Percentiles rank a stretch among this genome's conserved stretches.
These are phyloP conservation scores for Metschnikowia chrysomelidarum DNA, from an alignment of 805 yeast species.

Conservation along the genomic window DNA sequence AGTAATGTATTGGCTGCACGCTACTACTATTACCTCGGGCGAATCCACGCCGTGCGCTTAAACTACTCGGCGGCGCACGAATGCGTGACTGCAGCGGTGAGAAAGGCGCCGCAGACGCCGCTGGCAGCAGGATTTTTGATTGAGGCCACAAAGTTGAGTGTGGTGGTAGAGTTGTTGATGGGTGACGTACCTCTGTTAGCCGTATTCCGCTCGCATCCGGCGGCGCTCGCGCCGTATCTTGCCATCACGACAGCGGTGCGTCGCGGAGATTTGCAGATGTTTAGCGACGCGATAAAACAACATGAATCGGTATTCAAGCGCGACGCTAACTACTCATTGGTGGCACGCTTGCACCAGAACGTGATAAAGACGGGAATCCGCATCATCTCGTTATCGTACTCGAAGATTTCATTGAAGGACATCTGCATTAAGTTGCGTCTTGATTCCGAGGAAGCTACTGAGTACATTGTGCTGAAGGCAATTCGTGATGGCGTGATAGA, in stretches of 20 bases:
- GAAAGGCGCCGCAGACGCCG: constrained; percentile 92
- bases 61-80: constrained; percentile 90
- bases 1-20: constrained; percentile 88
- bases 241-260: constrained; percentile 89
- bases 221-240: constrained; percentile 68
- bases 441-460: constrained; percentile 94
- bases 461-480: constrained; percentile 94
- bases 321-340: constrained; percentile 82
- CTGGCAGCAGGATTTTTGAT: constrained; percentile 86
- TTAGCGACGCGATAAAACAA: constrained; percentile 65
- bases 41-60: constrained; percentile 85
- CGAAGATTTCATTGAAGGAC: constrained; percentile 86
- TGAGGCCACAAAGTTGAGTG: constrained; percentile 82
- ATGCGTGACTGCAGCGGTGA: constrained; percentile 87
- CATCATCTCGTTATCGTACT: constrained; percentile 86
- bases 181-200: constrained; percentile 95
- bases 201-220: constrained; percentile 61
- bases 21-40: constrained; percentile 87
- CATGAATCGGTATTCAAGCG: constrained; percentile 60
- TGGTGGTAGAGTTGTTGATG: constrained; percentile 86
- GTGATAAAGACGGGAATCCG: constrained; percentile 98
- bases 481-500: constrained; percentile 97
- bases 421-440: constrained; percentile 88
- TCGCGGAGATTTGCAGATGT: constrained; percentile 81
- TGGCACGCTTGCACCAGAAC: constrained; percentile 88